These are phyloP conservation scores for Somion occarium DNA, from an alignment of 1,284 basidiomycete species.

Conservation along the genomic window DNA sequence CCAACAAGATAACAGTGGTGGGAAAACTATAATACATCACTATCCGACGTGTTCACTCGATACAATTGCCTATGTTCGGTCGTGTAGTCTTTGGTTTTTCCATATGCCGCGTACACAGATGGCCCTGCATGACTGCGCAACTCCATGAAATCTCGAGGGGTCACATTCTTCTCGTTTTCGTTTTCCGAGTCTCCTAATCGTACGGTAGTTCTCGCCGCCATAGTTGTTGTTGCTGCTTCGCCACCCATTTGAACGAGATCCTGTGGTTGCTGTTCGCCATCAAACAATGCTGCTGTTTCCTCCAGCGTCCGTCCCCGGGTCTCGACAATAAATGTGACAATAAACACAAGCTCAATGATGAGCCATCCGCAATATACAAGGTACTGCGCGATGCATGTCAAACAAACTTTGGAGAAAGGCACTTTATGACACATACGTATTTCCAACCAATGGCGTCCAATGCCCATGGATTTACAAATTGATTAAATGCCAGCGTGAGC, in stretches of 20 bases:
- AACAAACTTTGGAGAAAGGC: slow-evolving; percentile 2
- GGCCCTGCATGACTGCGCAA: slow-evolving; percentile 10
- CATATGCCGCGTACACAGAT: background rate
- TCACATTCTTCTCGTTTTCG: slow-evolving; percentile 1
- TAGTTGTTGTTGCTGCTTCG: slow-evolving; percentile 45
- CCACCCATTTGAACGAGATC: slow-evolving; percentile 44
- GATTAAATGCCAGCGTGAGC: slow-evolving; percentile 60
- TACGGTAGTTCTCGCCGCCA: slow-evolving; percentile 18
- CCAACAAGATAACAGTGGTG: background rate
- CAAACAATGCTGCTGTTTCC: slow-evolving; percentile 62
- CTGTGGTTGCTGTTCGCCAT: slow-evolving; percentile 45
- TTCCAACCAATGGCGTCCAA: slow-evolving; percentile 63
- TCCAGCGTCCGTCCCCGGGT: slow-evolving; percentile 61
- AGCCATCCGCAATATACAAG: slow-evolving; percentile 61
- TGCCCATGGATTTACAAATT: slow-evolving; percentile 71
- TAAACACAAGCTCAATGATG: slow-evolving; percentile 51
- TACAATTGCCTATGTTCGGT: background rate
- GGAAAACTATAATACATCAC: background rate
- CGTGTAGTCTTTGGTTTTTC: background rate
- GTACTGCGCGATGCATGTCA: slow-evolving; percentile 31
- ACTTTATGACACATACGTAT: slow-evolving; percentile 50
- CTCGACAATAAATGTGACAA: slow-evolving; percentile 54
- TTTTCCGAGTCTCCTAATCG: slow-evolving; percentile 1
- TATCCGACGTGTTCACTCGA: background rate
- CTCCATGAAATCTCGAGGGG: slow-evolving; percentile 14